Conservation (phyloP, 2,329 filamentous ascomycete genomes). For the Akanthomyces uredinophilus region DNA sequence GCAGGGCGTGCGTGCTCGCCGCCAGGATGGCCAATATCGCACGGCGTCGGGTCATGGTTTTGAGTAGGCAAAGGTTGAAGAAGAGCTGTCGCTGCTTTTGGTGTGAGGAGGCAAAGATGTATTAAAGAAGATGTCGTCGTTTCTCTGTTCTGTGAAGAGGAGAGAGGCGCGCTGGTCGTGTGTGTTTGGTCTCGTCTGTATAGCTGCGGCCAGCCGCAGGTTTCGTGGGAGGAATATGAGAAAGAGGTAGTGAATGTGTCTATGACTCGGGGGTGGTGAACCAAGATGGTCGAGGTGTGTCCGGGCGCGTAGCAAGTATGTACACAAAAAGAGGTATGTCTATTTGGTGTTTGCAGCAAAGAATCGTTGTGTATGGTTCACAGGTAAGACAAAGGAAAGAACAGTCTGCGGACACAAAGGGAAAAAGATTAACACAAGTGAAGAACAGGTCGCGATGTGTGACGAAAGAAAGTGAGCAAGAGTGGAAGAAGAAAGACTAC, state of each 20-base stretch:
- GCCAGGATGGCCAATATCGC: background rate
- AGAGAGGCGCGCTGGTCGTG: background rate
- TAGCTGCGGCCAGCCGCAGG: slow-evolving; percentile 10
- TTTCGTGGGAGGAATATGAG: background rate
- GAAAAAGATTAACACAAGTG: background rate
- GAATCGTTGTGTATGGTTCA: slow-evolving; percentile 1
- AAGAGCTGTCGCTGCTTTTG: background rate
- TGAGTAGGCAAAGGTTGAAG: background rate
- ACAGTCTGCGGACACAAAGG: background rate
- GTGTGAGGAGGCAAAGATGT: background rate
- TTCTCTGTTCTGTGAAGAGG: background rate
- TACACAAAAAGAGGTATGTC: background rate
- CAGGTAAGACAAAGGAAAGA: slow-evolving; percentile 4
- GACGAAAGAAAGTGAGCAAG: slow-evolving; percentile 2
- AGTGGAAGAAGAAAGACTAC: background rate
- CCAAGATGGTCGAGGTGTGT: background rate
- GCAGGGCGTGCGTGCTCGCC: background rate
- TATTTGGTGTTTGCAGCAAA: background rate
- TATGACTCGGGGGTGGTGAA: background rate
- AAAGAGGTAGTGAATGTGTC: background rate
- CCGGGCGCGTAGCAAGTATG: background rate
- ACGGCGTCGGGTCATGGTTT: background rate
- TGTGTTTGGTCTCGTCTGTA: background rate
- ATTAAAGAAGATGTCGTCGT: background rate
- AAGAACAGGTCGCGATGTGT: slow-evolving; percentile 8